Evolutionary conservation across 202 grass and related monocot genomes (phyloP).

Genomic region (Cymbopogon flexuosus): DNA sequence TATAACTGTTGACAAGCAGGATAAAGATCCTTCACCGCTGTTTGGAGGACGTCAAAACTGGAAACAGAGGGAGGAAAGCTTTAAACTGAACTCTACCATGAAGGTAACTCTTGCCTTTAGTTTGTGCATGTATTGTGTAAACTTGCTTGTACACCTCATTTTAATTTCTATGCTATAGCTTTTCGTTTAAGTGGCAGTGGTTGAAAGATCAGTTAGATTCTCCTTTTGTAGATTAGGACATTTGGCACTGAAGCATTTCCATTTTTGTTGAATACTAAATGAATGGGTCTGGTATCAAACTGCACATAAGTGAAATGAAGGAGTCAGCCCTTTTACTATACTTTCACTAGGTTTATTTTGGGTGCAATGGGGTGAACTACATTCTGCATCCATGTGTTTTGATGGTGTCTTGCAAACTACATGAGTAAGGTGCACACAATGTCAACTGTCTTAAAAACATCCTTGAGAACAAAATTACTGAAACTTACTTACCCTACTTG

Average conservation of each 20-base stretch:
- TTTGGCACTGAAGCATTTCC: neutral
- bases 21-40: constrained; percentile 53
- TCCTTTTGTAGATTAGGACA: neutral
- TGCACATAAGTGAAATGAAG: too few species aligned
- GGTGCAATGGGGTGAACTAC: neutral
- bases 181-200: neutral
- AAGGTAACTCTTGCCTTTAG: constrained; percentile 45
- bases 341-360: neutral
- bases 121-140: neutral
- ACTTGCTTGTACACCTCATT: neutral
- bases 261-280: neutral
- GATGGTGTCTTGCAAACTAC: neutral
- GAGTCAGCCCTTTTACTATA: neutral
- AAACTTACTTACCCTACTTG: neutral
- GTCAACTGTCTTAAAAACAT: neutral
- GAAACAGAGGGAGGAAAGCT: constrained; percentile 72
- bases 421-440: neutral
- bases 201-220: neutral
- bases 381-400: neutral
- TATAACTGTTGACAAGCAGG: constrained; percentile 51
- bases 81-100: constrained; percentile 78
- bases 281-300: too few species aligned
- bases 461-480: neutral
- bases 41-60: constrained; percentile 86
- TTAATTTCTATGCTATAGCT: neutral